Base-by-base conservation (phyloP, 441 rosid species). In the Brassica balearica region DNA sequence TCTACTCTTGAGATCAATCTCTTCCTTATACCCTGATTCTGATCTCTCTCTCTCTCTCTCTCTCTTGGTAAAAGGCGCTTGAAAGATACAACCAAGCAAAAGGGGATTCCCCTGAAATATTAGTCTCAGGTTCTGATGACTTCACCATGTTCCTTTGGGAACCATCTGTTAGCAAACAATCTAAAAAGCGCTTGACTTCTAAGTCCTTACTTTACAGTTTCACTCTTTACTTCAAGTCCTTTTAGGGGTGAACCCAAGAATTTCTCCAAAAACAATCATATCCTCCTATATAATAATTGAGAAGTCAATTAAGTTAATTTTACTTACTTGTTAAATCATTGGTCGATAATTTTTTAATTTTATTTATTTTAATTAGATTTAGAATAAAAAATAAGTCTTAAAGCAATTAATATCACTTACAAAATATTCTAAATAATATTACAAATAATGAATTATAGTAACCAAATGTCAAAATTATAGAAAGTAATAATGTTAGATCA, bases 131-230 rank as follows among this genome's bases (percentile, higher is more conserved):
- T 65, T 96, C 97, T 77, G 98, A 96, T 85, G 99, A 96, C 87
- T 90, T 87, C 79, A 93, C 99, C 9, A 90, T 96, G 99, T 92
- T 96, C 74, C 94, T 96, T 22, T 96, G 98, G 98, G 98, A 96
- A 72, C 99, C 99, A 71, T 84, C 95, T 70, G 86, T 87, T 71
- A 88, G 91, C 85, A 94, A 96, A 75, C 97, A 94, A 71, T 87
- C 94, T 25, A 96, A 89, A 86, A 85, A 89, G 63, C 97, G 96
- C 6, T 86, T 96, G 90, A 92, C 94, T 2, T 25, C 27, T 25
- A 25, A 19, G 19, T 19, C 19, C 25, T 25, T 32, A 12, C 51
- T 23, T 38, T 14, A 29, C 36, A 68, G 7, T 53, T 56, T 71
- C 48, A 66, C 69, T 59, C 62, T 63, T 14, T 73, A 38, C 46